Conservation (phyloP, 2,329 filamentous ascomycete species). For the Nannizzia gypsea region DNA sequence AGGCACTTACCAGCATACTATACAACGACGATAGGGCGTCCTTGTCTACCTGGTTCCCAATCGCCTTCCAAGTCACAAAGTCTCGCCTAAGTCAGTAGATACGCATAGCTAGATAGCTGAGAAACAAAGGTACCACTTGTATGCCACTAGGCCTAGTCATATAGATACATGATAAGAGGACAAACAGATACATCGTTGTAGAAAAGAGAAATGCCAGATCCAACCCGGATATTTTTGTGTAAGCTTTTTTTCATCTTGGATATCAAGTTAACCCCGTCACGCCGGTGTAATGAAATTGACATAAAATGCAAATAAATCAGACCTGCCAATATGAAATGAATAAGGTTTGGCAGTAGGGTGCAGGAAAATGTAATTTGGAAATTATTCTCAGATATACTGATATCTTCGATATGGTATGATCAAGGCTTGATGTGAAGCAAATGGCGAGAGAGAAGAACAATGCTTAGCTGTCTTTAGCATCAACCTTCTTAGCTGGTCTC, state of each 20-base stretch:
- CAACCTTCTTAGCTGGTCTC: conserved; percentile 39
- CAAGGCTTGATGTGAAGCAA: not conserved
- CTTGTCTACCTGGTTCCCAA: conserved; percentile 13
- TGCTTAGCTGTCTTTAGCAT: conserved; percentile 31
- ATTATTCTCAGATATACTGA: not conserved
- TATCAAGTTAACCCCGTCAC: not conserved
- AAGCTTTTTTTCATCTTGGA: not conserved
- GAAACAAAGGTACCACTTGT: not conserved
- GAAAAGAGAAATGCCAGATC: not conserved
- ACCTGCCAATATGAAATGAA: not conserved
- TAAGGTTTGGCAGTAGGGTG: not conserved
- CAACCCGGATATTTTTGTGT: not conserved
- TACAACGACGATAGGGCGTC: conserved; percentile 12
- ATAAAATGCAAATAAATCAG: not conserved
- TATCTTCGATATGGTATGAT: not conserved
- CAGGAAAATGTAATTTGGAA: not conserved
- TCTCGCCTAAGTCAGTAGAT: not conserved
- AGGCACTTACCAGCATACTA: conserved; percentile 12
- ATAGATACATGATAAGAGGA: not conserved
- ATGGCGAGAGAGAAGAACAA: not conserved
- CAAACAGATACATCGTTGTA: not conserved
- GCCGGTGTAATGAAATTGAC: not conserved
- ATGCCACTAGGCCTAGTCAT: conserved; percentile 4
- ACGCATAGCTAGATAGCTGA: too few relatives aligned
- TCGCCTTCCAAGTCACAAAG: conserved; percentile 9